Evolutionary conservation across 2,329 filamentous ascomycete species (phyloP).

Genomic region (Karstenula rhodostoma): DNA sequence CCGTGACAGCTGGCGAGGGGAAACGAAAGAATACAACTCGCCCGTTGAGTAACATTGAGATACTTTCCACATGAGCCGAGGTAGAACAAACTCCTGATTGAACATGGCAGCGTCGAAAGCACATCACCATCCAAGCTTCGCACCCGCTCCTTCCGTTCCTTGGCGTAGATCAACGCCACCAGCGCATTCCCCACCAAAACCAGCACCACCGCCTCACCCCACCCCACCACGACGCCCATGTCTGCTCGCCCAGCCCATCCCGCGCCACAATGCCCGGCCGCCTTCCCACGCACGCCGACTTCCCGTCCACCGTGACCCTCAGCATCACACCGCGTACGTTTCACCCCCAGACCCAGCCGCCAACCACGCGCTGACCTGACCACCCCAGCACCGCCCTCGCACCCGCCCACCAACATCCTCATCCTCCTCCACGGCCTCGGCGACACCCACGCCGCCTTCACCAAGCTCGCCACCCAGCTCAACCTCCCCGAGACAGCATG

Average conservation of each 20-base stretch:
- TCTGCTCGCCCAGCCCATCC: conserved; percentile 18
- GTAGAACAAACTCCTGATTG: background rate
- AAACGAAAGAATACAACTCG: background rate
- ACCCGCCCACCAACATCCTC: conserved; percentile 76
- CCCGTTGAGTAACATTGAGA: too few relatives aligned
- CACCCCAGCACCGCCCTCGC: conserved; percentile 52
- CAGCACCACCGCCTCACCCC: conserved; percentile 20
- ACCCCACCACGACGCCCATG: conserved; percentile 3
- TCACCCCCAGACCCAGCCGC: conserved; percentile 9
- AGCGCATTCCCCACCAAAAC: conserved; percentile 20
- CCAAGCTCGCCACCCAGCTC: conserved; percentile 71
- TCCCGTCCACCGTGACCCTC: conserved; percentile 51
- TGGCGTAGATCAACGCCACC: conserved; percentile 27
- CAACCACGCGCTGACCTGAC: conserved; percentile 25
- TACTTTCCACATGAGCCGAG: too few relatives aligned
- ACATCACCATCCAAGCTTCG: conserved; percentile 8
- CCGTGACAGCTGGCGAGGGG: background rate
- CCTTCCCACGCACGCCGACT: conserved; percentile 54
- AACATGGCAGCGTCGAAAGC: background rate
- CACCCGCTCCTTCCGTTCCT: conserved; percentile 16
- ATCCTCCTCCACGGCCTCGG: conserved; percentile 86
- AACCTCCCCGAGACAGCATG: conserved; percentile 79
- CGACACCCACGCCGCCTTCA: conserved; percentile 75
- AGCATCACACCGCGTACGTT: conserved; percentile 56
- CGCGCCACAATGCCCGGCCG: conserved; percentile 50